A percentile compares a stretch with the other conserved stretches of the same genome.
Evolutionary conservation across 495 filamentous ascomycete species (phyloP).

Genomic region (Neurospora sp.): DNA sequence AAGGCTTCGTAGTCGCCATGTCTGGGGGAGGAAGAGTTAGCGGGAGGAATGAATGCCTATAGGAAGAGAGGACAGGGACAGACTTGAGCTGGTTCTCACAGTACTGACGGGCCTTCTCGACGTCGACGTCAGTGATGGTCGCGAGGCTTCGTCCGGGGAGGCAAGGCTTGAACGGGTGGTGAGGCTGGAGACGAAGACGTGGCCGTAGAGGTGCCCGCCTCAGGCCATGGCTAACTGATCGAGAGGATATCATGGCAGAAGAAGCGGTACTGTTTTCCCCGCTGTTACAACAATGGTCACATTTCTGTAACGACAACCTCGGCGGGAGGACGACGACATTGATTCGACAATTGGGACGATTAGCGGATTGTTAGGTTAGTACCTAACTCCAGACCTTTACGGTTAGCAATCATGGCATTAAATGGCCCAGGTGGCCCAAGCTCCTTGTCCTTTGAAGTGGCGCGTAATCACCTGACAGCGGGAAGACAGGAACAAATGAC

Average conservation of each 20-base stretch:
- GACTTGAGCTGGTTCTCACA: conserved; percentile 40
- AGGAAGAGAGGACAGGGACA: background rate
- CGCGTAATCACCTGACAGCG: conserved; percentile 20
- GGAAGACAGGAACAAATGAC: background rate
- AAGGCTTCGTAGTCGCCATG: conserved; percentile 72
- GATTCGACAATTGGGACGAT: background rate
- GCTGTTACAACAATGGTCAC: background rate
- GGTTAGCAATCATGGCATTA: background rate
- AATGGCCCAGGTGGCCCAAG: background rate
- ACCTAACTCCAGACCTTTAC: background rate
- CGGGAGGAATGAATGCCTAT: background rate
- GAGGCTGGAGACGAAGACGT: conserved; percentile 1
- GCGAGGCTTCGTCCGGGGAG: conserved; percentile 5
- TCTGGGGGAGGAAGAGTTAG: conserved; percentile 7
- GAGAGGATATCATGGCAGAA: conserved; percentile 11
- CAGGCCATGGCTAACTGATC: conserved; percentile 10
- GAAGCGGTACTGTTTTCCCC: background rate
- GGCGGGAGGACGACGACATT: background rate
- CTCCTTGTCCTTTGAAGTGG: background rate
- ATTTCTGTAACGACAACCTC: background rate
- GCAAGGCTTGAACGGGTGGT: background rate
- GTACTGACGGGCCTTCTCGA: conserved; percentile 38
- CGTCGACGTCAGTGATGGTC: conserved; percentile 25
- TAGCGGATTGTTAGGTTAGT: background rate
- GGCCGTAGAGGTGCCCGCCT: conserved; percentile 5